phyloP scores from a whole-genome alignment of 176 grass and related monocot genomes.

The Triticum dicoccoides region DNA sequence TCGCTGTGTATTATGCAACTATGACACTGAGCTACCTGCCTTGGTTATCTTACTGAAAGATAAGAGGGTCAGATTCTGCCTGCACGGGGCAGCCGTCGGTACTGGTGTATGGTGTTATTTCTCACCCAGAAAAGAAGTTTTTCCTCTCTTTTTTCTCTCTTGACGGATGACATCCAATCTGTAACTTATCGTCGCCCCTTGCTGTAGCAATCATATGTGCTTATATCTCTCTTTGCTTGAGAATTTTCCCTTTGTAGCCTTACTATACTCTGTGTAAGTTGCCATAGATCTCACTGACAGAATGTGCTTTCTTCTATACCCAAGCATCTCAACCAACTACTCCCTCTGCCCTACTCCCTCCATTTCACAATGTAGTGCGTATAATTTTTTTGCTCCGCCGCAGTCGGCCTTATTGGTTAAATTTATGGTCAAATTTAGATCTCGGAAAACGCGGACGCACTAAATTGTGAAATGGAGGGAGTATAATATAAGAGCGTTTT shows the following conservation, averaged over 20 bases:
- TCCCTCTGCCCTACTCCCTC: too few relatives aligned
- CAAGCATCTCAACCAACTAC: neutral
- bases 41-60: conserved; percentile 24
- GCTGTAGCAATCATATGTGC: conserved; percentile 11
- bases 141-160: neutral
- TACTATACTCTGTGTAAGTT: conserved; percentile 17
- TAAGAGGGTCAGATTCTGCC: conserved; percentile 30
- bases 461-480: too few relatives aligned
- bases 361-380: too few relatives aligned
- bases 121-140: conserved; percentile 30
- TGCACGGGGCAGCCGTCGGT: neutral
- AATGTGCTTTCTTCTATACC: neutral
- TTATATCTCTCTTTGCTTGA: conserved; percentile 25
- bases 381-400: too few relatives aligned
- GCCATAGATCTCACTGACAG: conserved; percentile 7
- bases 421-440: too few relatives aligned
- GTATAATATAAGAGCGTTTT: too few relatives aligned
- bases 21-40: conserved; percentile 17
- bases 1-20: conserved; percentile 39
- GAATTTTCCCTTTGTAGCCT: conserved; percentile 18
- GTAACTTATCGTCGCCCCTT: conserved; percentile 22
- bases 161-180: conserved; percentile 15
- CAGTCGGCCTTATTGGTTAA: too few relatives aligned
- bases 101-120: conserved; percentile 18
- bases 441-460: too few relatives aligned